Evolutionary conservation across 2,329 filamentous ascomycete genomes (phyloP).

Genomic region (Beauveria pseudobassiana): DNA sequence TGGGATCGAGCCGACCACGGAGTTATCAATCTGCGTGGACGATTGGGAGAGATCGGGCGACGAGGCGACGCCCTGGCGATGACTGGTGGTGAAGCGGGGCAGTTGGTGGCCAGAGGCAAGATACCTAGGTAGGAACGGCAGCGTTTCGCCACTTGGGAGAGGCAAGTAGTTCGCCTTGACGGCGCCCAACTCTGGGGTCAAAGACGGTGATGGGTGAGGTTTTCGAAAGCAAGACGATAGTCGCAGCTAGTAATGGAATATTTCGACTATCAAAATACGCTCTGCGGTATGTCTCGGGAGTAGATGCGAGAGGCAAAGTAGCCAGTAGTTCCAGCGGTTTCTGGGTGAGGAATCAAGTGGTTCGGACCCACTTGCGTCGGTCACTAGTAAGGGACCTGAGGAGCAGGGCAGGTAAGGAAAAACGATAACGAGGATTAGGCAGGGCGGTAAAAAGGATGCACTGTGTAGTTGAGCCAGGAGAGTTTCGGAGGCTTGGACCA

Average conservation of each 20-base stretch:
- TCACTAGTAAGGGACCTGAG: neutral
- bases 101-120: neutral
- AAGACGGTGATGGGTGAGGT: neutral
- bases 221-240: neutral
- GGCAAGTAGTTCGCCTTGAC: neutral
- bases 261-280: neutral
- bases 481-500: neutral
- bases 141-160: neutral
- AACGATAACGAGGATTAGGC: neutral
- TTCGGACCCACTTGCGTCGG: slow-evolving; percentile 1
- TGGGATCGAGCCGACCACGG: neutral
- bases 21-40: neutral
- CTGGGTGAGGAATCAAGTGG: slow-evolving; percentile 3
- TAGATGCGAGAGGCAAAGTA: slow-evolving; percentile 9
- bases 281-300: neutral
- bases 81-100: slow-evolving; percentile 10
- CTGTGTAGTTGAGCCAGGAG: neutral
- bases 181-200: slow-evolving; percentile 3
- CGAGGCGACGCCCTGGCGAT: slow-evolving; percentile 4
- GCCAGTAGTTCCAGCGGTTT: slow-evolving; percentile 1
- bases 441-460: neutral
- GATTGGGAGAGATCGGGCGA: neutral
- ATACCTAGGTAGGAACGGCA: neutral
- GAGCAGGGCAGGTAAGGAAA: neutral
- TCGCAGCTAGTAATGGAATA: neutral